A percentile compares a stretch with the other conserved stretches of the same genome.
Conservation (phyloP, 148 eudicot genomes). For the Rhododendron molle region DNA sequence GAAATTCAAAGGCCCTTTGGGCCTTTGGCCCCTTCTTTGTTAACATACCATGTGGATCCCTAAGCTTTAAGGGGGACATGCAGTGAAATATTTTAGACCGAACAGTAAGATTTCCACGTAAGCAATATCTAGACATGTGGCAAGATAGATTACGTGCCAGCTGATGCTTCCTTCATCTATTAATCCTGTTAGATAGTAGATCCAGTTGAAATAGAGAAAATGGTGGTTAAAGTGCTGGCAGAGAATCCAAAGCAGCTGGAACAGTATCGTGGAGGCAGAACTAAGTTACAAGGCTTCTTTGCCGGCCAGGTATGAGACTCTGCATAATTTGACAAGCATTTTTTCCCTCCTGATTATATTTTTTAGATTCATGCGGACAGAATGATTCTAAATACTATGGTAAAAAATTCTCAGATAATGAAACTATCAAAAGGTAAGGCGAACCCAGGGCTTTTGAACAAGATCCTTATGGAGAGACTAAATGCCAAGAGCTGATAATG, state of each 20-base stretch:
- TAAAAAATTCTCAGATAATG: slow-evolving; percentile 52
- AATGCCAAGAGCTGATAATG: slow-evolving; percentile 49
- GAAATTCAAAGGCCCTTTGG: background rate
- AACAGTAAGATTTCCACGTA: background rate
- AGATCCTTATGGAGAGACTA: slow-evolving; percentile 74
- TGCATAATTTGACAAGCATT: background rate
- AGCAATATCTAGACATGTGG: background rate
- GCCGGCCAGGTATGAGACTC: slow-evolving; percentile 72
- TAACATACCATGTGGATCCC: background rate
- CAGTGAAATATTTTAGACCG: background rate
- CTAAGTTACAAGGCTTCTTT: slow-evolving; percentile 86
- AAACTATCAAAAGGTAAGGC: slow-evolving; percentile 96
- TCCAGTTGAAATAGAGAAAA: slow-evolving; percentile 71
- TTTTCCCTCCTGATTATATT: background rate
- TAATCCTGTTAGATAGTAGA: slow-evolving; percentile 57
- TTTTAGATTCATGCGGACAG: background rate
- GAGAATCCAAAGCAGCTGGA: slow-evolving; percentile 84
- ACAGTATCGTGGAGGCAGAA: slow-evolving; percentile 85
- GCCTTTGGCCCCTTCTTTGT: background rate
- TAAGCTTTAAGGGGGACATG: background rate
- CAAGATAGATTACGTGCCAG: background rate
- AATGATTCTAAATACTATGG: background rate
- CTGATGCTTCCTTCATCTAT: background rate
- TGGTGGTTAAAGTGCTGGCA: slow-evolving; percentile 65
- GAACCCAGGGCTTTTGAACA: slow-evolving; percentile 82